Base-by-base conservation (phyloP, 2,329 filamentous ascomycete species). In the Colletotrichum truncatum region DNA sequence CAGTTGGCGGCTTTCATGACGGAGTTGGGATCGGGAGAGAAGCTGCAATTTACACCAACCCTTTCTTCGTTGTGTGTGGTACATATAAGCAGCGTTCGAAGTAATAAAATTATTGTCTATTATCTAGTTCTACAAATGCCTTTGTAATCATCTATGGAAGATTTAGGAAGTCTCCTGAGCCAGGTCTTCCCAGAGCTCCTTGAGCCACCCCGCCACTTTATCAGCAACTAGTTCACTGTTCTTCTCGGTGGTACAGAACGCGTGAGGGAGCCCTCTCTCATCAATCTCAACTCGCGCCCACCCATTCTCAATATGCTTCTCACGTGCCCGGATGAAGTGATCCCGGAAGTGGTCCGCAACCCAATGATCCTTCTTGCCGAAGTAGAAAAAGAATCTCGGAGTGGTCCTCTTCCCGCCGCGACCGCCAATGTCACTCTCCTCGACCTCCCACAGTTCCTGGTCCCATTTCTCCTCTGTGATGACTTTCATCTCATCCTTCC, bases 311-410 rank as follows among this genome's bases (percentile, higher is more conserved):
- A 74, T 73, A 49, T 72, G 69, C 63, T 72, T 74, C 70, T 70
- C 73, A 64, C 80, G 75, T 41, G 74, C 75, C 45, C 77, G 78
- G 56, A 90, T 86, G 63, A 91, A 85, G 26, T 80, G 80, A 68
- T 90, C 86, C 8, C 88, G 79, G 48, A 82, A 80, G 52, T 82
- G 77, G 49, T 87, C 78, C 3, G 85, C 84, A 1, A 91, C 86
- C 89, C 89, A 91, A 61, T 89, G 83, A 66, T 91, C 89, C 53
- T 84, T 76, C 66, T 83, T 77, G 2, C 84, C 88, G 68, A 89
- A 91, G 52, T 88, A 85, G 68, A 89, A 82, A 68, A 86, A 84
- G 70, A 90, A 86, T 66, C 83, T 87, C 1, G 82, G 83, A 21
- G 74, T 65, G 38, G 56, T n/a, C 56, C 58, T 11, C 34, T 39